Percentiles rank a stretch among this genome's conserved stretches.
Evolutionary conservation across 352 stramenopile species (phyloP).

Genomic region (Pythium guiyangense): DNA sequence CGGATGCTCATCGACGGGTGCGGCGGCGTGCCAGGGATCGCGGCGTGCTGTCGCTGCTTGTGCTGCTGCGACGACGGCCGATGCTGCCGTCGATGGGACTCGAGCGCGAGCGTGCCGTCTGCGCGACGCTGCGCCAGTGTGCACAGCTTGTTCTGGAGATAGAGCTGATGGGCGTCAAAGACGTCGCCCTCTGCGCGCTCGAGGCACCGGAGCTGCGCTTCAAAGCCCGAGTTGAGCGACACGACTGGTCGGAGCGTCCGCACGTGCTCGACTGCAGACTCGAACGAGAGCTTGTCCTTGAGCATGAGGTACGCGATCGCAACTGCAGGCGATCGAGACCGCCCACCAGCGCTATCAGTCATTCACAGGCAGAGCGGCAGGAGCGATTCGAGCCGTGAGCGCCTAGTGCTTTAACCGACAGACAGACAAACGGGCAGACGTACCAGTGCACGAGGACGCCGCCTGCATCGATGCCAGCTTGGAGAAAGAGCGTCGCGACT

Average conservation of each 20-base stretch:
- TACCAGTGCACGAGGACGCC: constrained; percentile 84
- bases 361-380: background rate
- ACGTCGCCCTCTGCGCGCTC: constrained; percentile 63
- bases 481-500: constrained; percentile 74
- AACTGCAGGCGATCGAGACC: constrained; percentile 80
- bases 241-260: constrained; percentile 57
- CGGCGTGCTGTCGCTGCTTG: constrained; percentile 9
- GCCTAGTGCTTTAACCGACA: too few relatives aligned
- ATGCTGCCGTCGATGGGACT: constrained; percentile 21
- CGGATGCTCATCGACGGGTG: constrained; percentile 21
- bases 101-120: constrained; percentile 18
- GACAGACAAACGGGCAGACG: background rate
- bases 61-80: constrained; percentile 5
- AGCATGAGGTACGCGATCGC: constrained; percentile 80
- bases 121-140: constrained; percentile 33
- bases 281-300: constrained; percentile 47
- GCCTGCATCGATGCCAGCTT: constrained; percentile 52
- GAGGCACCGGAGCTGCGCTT: constrained; percentile 76
- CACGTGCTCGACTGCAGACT: constrained; percentile 43
- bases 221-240: constrained; percentile 78
- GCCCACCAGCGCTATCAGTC: constrained; percentile 45
- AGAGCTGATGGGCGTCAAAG: constrained; percentile 70
- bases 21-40: constrained; percentile 9
- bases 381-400: too few relatives aligned
- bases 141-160: constrained; percentile 42